phyloP scores from a whole-genome alignment of 140 eudicot species.

The Stevia rebaudiana region DNA sequence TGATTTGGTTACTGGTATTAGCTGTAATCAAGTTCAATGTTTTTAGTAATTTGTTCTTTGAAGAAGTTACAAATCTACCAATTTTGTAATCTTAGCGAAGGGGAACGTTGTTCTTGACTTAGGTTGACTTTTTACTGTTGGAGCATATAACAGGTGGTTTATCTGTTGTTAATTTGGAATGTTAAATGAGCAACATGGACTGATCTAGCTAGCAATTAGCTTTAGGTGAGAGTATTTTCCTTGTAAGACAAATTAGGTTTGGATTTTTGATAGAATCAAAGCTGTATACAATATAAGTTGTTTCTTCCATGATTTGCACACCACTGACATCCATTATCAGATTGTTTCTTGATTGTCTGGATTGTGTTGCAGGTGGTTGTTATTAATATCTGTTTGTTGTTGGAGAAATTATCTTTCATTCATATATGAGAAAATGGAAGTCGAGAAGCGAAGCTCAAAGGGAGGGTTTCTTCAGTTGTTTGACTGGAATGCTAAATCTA shows the following conservation, averaged over 20 bases:
- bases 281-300: not conserved
- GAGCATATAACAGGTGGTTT: no score
- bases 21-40: not conserved
- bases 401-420: conserved; percentile 6
- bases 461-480: conserved; percentile 93
- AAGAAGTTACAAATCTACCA: not conserved
- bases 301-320: not conserved
- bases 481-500: conserved; percentile 92
- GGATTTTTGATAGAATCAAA: conserved; percentile 8
- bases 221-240: not conserved
- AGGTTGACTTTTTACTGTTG: not conserved
- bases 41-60: not conserved
- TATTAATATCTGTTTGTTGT: conserved; percentile 15
- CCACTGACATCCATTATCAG: not conserved
- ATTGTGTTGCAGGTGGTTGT: conserved; percentile 10
- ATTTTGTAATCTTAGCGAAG: conserved; percentile 1
- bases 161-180: not conserved
- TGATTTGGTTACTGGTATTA: not conserved
- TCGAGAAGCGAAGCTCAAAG: conserved; percentile 71
- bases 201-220: conserved; percentile 13
- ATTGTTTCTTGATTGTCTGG: conserved; percentile 2
- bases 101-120: conserved; percentile 1
- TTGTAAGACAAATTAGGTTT: not conserved
- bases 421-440: conserved; percentile 69
- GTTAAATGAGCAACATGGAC: conserved; percentile 8